These are phyloP conservation scores for Podaxis carcinomalis DNA, from an alignment of 768 basidiomycete species.

Conservation along the genomic window DNA sequence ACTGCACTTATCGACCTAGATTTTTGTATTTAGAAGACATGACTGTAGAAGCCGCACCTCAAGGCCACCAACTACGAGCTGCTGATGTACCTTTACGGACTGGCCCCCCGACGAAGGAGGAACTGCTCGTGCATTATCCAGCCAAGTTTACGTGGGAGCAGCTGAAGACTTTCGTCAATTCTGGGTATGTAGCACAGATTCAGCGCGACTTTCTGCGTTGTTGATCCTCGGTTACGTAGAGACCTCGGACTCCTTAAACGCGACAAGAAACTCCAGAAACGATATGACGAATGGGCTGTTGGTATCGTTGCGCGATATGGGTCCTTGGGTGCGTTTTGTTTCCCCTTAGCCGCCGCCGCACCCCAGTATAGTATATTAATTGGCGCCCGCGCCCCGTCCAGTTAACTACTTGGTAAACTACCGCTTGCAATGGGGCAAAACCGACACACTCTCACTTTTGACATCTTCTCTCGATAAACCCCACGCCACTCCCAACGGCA, in stretches of 20 bases:
- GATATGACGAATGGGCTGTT: conserved; percentile 58
- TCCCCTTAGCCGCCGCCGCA: too few species aligned
- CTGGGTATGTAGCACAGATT: conserved; percentile 45
- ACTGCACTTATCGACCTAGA: too few species aligned
- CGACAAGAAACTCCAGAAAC: conserved; percentile 59
- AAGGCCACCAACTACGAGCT: conserved; percentile 13
- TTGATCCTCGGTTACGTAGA: conserved; percentile 29
- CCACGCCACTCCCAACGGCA: neutral
- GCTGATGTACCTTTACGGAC: conserved; percentile 35
- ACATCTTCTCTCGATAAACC: conserved; percentile 42
- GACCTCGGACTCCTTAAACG: conserved; percentile 80
- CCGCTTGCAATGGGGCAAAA: conserved; percentile 74
- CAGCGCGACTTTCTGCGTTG: neutral
- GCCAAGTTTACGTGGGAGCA: conserved; percentile 73
- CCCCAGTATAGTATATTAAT: neutral
- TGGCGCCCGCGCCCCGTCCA: conserved; percentile 22
- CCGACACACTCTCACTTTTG: conserved; percentile 60
- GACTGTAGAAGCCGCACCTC: neutral
- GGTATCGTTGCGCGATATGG: conserved; percentile 59
- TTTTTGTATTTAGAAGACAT: neutral
- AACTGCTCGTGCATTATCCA: conserved; percentile 66
- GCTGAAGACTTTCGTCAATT: conserved; percentile 73
- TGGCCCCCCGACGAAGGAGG: conserved; percentile 68
- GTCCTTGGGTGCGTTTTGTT: conserved; percentile 47
- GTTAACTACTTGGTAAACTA: conserved; percentile 69